These are phyloP conservation scores for Candida tammaniensis DNA, from an alignment of 805 yeast species.

Conservation along the genomic window DNA sequence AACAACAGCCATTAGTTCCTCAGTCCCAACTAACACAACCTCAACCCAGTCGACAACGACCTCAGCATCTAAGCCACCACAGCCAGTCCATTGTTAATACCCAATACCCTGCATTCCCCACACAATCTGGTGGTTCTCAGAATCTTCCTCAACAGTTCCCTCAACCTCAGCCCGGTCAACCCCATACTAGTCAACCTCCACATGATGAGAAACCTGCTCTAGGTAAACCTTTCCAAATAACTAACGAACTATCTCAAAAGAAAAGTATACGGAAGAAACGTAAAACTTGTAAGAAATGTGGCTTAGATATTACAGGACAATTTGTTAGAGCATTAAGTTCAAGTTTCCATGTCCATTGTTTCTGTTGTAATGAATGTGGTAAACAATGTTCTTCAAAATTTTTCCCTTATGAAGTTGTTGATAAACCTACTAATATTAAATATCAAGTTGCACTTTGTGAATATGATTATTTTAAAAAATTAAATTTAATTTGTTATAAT, in stretches of 20 bases:
- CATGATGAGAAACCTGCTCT: too few relatives aligned
- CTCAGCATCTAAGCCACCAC: neutral
- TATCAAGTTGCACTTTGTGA: slow-evolving; percentile 69
- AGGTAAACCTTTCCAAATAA: slow-evolving; percentile 11
- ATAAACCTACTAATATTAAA: slow-evolving; percentile 34
- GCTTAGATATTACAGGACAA: slow-evolving; percentile 51
- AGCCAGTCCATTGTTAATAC: slow-evolving; percentile 8
- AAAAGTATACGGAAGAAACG: slow-evolving; percentile 14
- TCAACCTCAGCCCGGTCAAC: slow-evolving; percentile 1
- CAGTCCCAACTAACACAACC: neutral
- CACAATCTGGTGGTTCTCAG: neutral
- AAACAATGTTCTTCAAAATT: slow-evolving; percentile 79
- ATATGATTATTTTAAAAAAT: slow-evolving; percentile 82
- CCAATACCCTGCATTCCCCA: slow-evolving; percentile 7
- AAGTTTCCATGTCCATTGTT: slow-evolving; percentile 84
- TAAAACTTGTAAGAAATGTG: slow-evolving; percentile 37
- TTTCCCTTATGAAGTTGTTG: slow-evolving; percentile 66
- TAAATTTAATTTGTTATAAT: slow-evolving; percentile 79
- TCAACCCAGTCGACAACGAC: slow-evolving; percentile 1
- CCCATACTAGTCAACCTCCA: neutral
- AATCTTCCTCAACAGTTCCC: slow-evolving; percentile 8
- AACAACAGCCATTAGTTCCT: neutral
- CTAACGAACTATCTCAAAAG: slow-evolving; percentile 5
- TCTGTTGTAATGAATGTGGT: slow-evolving; percentile 82
- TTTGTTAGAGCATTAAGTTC: slow-evolving; percentile 80